These are phyloP conservation scores for Eimeria praecox DNA, from an alignment of 169 alveolate species.

Conservation along the genomic window DNA sequence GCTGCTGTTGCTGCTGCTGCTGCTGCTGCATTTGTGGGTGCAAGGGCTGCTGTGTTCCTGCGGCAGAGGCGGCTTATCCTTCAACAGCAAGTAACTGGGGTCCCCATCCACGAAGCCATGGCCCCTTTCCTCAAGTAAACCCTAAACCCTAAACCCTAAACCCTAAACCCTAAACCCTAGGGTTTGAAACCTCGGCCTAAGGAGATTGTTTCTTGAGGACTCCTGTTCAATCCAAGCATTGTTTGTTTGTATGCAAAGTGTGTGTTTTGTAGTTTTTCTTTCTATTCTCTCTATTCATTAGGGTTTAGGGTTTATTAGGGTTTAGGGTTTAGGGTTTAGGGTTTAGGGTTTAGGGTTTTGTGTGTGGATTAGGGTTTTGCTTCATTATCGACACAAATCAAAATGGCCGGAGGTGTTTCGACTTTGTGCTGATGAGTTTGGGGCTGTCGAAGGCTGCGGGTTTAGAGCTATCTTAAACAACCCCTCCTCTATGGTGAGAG, in stretches of 20 bases:
- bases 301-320: constrained; percentile 44
- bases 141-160: constrained; percentile 36
- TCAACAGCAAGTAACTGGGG: neutral
- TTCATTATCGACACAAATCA: constrained; percentile 18
- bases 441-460: neutral
- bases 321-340: constrained; percentile 29
- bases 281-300: neutral
- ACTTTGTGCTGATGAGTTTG: neutral
- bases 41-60: constrained; percentile 3
- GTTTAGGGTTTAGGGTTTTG: constrained; percentile 14
- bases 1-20: constrained; percentile 36
- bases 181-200: too few relatives aligned
- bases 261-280: neutral
- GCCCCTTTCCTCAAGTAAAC: neutral
- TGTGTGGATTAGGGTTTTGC: neutral
- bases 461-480: neutral
- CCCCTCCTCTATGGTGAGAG: neutral
- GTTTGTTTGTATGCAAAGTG: neutral
- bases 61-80: constrained; percentile 24
- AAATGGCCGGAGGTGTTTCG: neutral
- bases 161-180: constrained; percentile 18
- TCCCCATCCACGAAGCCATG: neutral
- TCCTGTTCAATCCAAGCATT: neutral
- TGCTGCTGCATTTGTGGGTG: neutral
- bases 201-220: neutral